Percentiles rank a stretch among this genome's conserved stretches.
These are phyloP conservation scores for Cicer bijugum DNA, from an alignment of 306 rosid species.

Conservation along the genomic window DNA sequence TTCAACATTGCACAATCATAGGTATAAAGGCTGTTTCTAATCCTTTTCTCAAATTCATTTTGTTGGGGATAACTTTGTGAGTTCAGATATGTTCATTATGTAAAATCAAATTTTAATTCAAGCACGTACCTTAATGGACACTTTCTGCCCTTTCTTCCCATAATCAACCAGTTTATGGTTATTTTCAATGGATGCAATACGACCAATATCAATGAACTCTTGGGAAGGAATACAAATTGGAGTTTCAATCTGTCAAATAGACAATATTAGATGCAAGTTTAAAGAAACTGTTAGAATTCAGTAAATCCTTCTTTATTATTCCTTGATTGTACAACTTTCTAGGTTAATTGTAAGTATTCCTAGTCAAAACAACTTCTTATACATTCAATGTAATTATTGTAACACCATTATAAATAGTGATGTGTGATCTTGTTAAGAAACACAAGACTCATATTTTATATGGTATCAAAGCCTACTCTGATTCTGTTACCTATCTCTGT, in stretches of 20 bases:
- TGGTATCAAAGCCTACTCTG: no score
- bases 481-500: no score
- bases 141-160: slow-evolving; percentile 87
- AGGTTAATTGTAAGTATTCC: not conserved
- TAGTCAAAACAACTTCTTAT: not conserved
- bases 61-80: not conserved
- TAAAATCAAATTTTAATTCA: slow-evolving; percentile 24
- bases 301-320: not conserved
- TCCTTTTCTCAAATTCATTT: slow-evolving; percentile 27
- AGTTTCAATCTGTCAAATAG: slow-evolving; percentile 76
- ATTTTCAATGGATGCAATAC: slow-evolving; percentile 83
- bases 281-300: slow-evolving; percentile 10
- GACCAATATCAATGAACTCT: slow-evolving; percentile 85
- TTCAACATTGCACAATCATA: not conserved
- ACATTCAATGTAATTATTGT: no score
- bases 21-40: slow-evolving; percentile 6
- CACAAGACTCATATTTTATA: no score
- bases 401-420: no score
- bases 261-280: slow-evolving; percentile 36
- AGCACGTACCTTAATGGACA: slow-evolving; percentile 81
- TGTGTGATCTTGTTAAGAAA: no score
- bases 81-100: not conserved
- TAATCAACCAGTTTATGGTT: slow-evolving; percentile 87
- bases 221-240: slow-evolving; percentile 88
- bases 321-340: no score